Evolutionary conservation across 139 green algal genomes (phyloP), one percentile per base, ranked within the genome.

Genomic region (Trebouxia sp.): DNA sequence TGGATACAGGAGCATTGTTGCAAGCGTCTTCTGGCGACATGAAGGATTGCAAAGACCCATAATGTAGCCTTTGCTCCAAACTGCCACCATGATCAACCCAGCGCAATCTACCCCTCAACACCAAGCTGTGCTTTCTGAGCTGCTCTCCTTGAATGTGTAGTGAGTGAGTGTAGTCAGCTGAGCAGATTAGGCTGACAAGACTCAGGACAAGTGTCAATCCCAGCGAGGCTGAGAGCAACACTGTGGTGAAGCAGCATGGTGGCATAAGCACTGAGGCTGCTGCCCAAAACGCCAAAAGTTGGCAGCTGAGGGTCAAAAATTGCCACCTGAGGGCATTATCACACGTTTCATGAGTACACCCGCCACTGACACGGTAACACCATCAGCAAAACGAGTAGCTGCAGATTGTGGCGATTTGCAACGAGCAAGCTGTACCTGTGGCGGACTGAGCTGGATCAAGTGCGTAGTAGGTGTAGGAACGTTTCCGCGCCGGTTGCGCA

Each of bases 121-220:
- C 37, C 32, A 72, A 42, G 62, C 62, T 72, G 62, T 72, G 62
- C 28, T 72, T 72, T n/a, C 62, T 72, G 32, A 72, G 32, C 62
- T 72, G 32, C 43, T 35, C 43, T 3, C 32, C 43, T 9, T 35
- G 62, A 30, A 41, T 35, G 20, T 15, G 42, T 32, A 72, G 62
- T 32, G 62, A 45, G 62, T 41, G 42, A 6, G 62, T 72, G 15
- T 72, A 72, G 32, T 72, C 62, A 3, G 32, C 32, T 72, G 62
- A 72, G 62, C 62, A 72, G 35, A 45, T 43, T 35, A 72, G 62
- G 15, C 62, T 41, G 62, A 72, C 42, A 35, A 72, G 62, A 24
- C 62, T 43, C 32, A 72, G 62, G 28, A 37, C 37, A 35, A 45
- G n/a, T 35, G 22, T 65, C 22, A 65, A 26, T 26, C 55, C 55